A percentile compares a stretch with the other conserved stretches of the same genome.
These are phyloP conservation scores for Phytopythium helicoides DNA, from an alignment of 352 stramenopile species.

Conservation along the genomic window DNA sequence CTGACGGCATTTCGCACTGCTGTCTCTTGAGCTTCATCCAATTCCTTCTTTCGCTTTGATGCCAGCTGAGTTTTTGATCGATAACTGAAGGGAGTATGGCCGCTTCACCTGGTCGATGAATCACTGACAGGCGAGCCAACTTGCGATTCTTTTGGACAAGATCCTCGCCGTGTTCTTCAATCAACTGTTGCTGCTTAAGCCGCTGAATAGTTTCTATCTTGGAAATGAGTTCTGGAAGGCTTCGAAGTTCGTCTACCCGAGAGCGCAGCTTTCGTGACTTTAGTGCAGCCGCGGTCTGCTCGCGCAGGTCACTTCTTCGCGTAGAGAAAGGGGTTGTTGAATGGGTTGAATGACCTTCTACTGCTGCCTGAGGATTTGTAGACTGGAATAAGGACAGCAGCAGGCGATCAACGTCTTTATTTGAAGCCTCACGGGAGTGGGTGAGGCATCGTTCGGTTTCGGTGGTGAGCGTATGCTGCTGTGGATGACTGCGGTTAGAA, in stretches of 20 bases:
- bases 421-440: conserved; percentile 31
- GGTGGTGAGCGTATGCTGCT: conserved; percentile 5
- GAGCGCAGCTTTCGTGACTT: conserved; percentile 49
- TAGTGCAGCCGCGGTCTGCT: conserved; percentile 49
- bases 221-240: conserved; percentile 46
- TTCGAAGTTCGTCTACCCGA: conserved; percentile 54
- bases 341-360: conserved; percentile 1
- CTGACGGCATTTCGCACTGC: conserved; percentile 32
- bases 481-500: conserved; percentile 4
- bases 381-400: conserved; percentile 37
- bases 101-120: conserved; percentile 52
- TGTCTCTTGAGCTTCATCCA: conserved; percentile 41
- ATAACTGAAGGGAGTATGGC: conserved; percentile 51
- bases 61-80: conserved; percentile 50
- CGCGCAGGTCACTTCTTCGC: conserved; percentile 39
- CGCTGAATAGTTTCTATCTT: conserved; percentile 35
- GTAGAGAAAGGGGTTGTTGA: conserved; percentile 28
- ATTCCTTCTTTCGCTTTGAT: conserved; percentile 46
- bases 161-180: conserved; percentile 42
- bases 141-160: conserved; percentile 50
- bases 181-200: conserved; percentile 35
- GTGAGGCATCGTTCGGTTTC: conserved; percentile 30
- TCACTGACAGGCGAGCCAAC: conserved; percentile 23
- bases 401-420: conserved; percentile 40
- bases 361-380: conserved; percentile 8